Evolutionary conservation across 306 rosid species (phyloP).

Genomic region (Cicer bijugum): DNA sequence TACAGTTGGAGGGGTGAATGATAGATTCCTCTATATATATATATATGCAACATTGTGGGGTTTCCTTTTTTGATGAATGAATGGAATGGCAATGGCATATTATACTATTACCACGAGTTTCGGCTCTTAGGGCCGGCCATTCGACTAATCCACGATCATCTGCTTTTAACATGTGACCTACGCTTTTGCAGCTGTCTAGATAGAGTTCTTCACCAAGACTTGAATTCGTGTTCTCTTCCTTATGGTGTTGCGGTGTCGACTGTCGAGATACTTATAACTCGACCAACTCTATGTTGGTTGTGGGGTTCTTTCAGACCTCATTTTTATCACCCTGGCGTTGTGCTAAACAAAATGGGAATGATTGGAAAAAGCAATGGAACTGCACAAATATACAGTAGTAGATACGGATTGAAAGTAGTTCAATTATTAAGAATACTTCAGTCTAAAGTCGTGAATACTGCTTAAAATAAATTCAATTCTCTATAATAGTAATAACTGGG

Average conservation of each 20-base stretch:
- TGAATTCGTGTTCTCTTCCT: background rate
- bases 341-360: background rate
- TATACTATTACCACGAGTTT: background rate
- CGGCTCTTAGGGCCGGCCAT: background rate
- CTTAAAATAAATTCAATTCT: slow-evolving; percentile 29
- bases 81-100: no score
- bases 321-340: background rate
- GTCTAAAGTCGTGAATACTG: slow-evolving; percentile 6
- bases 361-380: background rate
- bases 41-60: no score
- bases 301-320: background rate
- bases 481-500: slow-evolving; percentile 11
- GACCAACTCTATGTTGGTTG: background rate
- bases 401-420: slow-evolving; percentile 4
- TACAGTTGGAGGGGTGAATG: no score
- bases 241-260: background rate
- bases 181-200: background rate
- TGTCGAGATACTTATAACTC: background rate
- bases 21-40: no score
- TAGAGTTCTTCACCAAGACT: background rate
- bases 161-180: background rate
- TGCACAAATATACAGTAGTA: background rate
- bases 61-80: no score
- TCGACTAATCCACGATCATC: background rate
- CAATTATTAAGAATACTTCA: background rate